Conservation (phyloP, 2,329 filamentous ascomycete species). For the Penicillium sp. region DNA sequence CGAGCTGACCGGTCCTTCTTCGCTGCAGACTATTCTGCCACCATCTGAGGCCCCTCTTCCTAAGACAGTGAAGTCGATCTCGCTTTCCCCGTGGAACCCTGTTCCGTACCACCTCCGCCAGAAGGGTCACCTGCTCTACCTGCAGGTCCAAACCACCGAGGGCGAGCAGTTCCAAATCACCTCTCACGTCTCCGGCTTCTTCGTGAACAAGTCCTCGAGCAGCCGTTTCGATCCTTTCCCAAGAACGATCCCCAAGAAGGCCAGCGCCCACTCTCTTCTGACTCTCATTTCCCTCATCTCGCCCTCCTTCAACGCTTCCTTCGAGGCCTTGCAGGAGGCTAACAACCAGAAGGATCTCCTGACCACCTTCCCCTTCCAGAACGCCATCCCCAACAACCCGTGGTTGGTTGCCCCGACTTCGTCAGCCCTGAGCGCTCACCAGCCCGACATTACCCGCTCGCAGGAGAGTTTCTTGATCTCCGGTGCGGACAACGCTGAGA, state of each 20-base stretch:
- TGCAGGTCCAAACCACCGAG: constrained; percentile 85
- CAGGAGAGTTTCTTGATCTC: constrained; percentile 90
- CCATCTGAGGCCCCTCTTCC: constrained; percentile 66
- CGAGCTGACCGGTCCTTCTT: constrained; percentile 69
- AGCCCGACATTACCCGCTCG: constrained; percentile 79
- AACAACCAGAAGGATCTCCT: constrained; percentile 85
- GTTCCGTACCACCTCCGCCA: constrained; percentile 88
- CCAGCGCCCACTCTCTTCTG: constrained; percentile 81
- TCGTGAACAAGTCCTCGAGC: constrained; percentile 93
- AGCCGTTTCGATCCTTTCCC: constrained; percentile 91
- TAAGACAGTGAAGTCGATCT: constrained; percentile 86
- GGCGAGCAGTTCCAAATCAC: constrained; percentile 95
- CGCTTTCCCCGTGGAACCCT: constrained; percentile 93
- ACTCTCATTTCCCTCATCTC: constrained; percentile 76
- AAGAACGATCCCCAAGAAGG: constrained; percentile 72
- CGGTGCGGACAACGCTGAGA: constrained; percentile 91
- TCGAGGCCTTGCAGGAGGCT: constrained; percentile 76
- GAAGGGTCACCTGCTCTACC: constrained; percentile 88
- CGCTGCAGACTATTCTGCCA: constrained; percentile 71
- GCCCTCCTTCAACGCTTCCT: constrained; percentile 74
- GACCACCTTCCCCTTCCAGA: constrained; percentile 92
- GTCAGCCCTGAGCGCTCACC: constrained; percentile 67
- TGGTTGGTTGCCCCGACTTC: constrained; percentile 76
- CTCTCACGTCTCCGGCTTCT: constrained; percentile 91
- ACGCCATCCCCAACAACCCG: constrained; percentile 85